A percentile compares a stretch with the other conserved stretches of the same genome.
These are phyloP conservation scores for Gardenia jasminoides DNA, from an alignment of 257 asterid genomes.

Conservation along the genomic window DNA sequence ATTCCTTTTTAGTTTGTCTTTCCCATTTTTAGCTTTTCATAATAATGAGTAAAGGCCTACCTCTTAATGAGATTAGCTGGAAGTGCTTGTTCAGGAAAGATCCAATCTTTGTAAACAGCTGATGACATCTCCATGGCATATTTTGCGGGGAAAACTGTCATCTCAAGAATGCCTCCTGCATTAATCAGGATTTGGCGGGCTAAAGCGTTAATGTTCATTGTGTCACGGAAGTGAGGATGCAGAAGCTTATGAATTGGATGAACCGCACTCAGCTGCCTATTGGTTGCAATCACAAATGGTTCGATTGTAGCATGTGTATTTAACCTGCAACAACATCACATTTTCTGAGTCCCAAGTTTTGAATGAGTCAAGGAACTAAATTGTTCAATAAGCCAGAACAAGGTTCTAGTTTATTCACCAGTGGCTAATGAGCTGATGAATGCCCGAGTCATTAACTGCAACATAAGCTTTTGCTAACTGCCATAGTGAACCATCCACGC, in stretches of 20 bases:
- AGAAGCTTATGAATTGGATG: constrained; percentile 36
- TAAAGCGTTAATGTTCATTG: constrained; percentile 35
- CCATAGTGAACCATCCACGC: constrained; percentile 57
- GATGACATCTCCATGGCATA: constrained; percentile 36
- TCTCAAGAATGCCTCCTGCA: constrained; percentile 28
- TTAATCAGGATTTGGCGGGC: constrained; percentile 27
- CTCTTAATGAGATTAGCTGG: constrained; percentile 39
- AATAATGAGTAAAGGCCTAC: background rate
- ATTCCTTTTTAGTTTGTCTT: background rate
- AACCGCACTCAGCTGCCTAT: constrained; percentile 31
- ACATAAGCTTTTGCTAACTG: constrained; percentile 79
- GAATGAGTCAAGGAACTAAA: background rate
- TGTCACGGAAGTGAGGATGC: constrained; percentile 34
- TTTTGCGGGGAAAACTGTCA: constrained; percentile 20
- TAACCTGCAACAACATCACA: constrained; percentile 19
- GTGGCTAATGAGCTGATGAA: constrained; percentile 70
- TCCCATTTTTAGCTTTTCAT: background rate
- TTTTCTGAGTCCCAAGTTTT: background rate
- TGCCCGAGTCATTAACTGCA: constrained; percentile 60
- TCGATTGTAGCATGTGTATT: constrained; percentile 27
- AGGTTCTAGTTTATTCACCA: constrained; percentile 38
- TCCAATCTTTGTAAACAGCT: constrained; percentile 29
- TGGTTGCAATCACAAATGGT: constrained; percentile 38
- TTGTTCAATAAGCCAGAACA: background rate
- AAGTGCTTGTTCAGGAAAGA: constrained; percentile 36